These are phyloP conservation scores for Penicillium paneum DNA, from an alignment of 2,329 filamentous ascomycete species.

Conservation along the genomic window DNA sequence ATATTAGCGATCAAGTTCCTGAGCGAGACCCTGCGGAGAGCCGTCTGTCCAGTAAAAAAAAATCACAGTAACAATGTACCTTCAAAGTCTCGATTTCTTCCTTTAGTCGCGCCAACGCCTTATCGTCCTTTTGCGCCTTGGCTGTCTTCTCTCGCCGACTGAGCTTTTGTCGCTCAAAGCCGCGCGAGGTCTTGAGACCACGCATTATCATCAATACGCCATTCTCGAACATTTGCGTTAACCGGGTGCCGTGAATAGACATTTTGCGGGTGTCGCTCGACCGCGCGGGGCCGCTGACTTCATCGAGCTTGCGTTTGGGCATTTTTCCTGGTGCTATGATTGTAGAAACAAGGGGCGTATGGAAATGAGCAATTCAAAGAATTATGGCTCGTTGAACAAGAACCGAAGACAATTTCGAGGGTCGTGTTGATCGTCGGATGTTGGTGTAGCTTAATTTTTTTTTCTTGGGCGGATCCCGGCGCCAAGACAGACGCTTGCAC, in stretches of 20 bases:
- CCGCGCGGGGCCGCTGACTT: slow-evolving; percentile 25
- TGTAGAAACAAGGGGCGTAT: not conserved
- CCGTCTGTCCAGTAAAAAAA: not conserved
- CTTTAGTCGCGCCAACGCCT: slow-evolving; percentile 45
- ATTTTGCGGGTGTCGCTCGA: slow-evolving; percentile 28
- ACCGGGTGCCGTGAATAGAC: slow-evolving; percentile 36
- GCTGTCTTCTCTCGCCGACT: slow-evolving; percentile 58
- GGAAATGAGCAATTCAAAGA: not conserved
- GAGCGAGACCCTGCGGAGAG: not conserved
- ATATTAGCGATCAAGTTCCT: slow-evolving; percentile 4
- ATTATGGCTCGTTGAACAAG: not conserved
- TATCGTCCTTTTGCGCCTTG: slow-evolving; percentile 42
- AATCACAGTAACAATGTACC: slow-evolving; percentile 31
- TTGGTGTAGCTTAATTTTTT: slow-evolving; percentile 19
- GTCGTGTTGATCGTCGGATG: not conserved
- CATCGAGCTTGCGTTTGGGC: slow-evolving; percentile 43
- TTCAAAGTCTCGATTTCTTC: slow-evolving; percentile 58
- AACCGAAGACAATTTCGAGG: not conserved
- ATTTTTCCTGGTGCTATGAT: slow-evolving; percentile 20
- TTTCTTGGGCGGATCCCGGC: slow-evolving; percentile 18
- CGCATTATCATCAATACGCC: slow-evolving; percentile 50
- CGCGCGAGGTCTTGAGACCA: slow-evolving; percentile 57
- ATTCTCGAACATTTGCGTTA: slow-evolving; percentile 49
- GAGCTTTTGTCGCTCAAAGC: slow-evolving; percentile 63
- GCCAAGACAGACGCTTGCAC: slow-evolving; percentile 17